Percentiles rank a stretch among this genome's conserved stretches.
phyloP scores from a whole-genome alignment of 1,139 yeast species.

The Lodderomyces oxycetoniae region DNA sequence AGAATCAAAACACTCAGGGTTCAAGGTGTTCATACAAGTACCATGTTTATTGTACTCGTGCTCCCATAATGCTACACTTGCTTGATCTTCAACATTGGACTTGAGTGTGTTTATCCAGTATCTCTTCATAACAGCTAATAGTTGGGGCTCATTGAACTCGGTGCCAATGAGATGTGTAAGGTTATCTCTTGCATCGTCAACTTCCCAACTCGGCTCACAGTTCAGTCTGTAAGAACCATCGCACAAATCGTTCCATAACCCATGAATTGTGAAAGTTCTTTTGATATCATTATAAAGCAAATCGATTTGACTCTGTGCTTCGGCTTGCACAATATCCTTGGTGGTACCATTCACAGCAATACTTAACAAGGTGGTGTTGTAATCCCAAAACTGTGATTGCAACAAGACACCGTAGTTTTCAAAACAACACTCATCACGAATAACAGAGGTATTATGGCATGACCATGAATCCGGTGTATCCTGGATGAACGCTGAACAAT shows the following conservation, averaged over 20 bases:
- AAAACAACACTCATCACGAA: slow-evolving; percentile 28
- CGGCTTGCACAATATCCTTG: slow-evolving; percentile 12
- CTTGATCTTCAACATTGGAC: slow-evolving; percentile 29
- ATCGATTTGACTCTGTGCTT: slow-evolving; percentile 8
- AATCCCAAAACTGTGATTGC: slow-evolving; percentile 43
- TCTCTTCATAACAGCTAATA: slow-evolving; percentile 28
- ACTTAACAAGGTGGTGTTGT: slow-evolving; percentile 22
- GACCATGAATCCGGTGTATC: slow-evolving; percentile 18
- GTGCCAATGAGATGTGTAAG: slow-evolving; percentile 28
- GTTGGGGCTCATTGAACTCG: slow-evolving; percentile 25
- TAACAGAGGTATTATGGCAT: slow-evolving; percentile 24
- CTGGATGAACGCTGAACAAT: slow-evolving; percentile 11
- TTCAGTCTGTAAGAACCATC: slow-evolving; percentile 31
- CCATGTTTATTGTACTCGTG: slow-evolving; percentile 45
- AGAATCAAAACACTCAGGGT: slow-evolving; percentile 32
- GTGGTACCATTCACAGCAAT: slow-evolving; percentile 20
- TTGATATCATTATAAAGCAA: slow-evolving; percentile 12
- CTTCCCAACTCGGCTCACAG: slow-evolving; percentile 30
- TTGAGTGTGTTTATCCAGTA: slow-evolving; percentile 36
- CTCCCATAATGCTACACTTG: slow-evolving; percentile 31
- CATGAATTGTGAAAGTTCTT: slow-evolving; percentile 36
- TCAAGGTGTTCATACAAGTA: slow-evolving; percentile 41
- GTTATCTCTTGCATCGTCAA: slow-evolving; percentile 24
- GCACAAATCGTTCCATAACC: slow-evolving; percentile 40
- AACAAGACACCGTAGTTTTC: slow-evolving; percentile 33